A percentile compares a stretch with the other conserved stretches of the same genome.
These are phyloP conservation scores for Phytophthora ramorum DNA, from an alignment of 352 stramenopile species.

Conservation along the genomic window DNA sequence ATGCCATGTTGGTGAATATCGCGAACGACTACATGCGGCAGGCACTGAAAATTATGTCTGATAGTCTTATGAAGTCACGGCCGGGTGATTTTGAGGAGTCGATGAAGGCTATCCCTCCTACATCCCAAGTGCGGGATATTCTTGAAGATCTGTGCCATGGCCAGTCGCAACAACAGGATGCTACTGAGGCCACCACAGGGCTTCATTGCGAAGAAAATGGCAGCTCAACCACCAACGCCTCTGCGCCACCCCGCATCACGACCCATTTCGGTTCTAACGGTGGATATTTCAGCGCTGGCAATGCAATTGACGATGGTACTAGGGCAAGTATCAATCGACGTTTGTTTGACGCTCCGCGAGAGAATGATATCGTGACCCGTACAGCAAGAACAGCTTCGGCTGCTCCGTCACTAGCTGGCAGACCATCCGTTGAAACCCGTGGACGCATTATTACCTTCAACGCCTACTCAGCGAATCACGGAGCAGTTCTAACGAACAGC, in stretches of 20 bases:
- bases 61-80: constrained; percentile 63
- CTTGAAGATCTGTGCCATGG: constrained; percentile 48
- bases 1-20: constrained; percentile 80
- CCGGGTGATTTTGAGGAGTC: constrained; percentile 60
- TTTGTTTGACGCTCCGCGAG: constrained; percentile 45
- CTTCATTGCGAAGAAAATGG: constrained; percentile 29
- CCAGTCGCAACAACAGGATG: constrained; percentile 30
- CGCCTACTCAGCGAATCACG: constrained; percentile 42
- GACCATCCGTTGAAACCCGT: constrained; percentile 22
- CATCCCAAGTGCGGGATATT: constrained; percentile 59
- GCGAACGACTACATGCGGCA: constrained; percentile 80
- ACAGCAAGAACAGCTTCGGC: constrained; percentile 28
- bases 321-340: constrained; percentile 55
- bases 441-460: constrained; percentile 60
- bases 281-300: not conserved
- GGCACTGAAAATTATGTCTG: constrained; percentile 70
- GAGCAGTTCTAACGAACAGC: constrained; percentile 11
- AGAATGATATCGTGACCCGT: constrained; percentile 15
- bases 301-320: constrained; percentile 10
- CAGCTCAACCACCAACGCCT: constrained; percentile 20
- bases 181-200: constrained; percentile 16
- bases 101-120: constrained; percentile 65
- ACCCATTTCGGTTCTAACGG: constrained; percentile 24
- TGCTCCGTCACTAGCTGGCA: constrained; percentile 21
- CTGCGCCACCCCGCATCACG: constrained; percentile 20